phyloP scores from a whole-genome alignment of 2,329 filamentous ascomycete genomes.

The Dactylonectria estremocensis region DNA sequence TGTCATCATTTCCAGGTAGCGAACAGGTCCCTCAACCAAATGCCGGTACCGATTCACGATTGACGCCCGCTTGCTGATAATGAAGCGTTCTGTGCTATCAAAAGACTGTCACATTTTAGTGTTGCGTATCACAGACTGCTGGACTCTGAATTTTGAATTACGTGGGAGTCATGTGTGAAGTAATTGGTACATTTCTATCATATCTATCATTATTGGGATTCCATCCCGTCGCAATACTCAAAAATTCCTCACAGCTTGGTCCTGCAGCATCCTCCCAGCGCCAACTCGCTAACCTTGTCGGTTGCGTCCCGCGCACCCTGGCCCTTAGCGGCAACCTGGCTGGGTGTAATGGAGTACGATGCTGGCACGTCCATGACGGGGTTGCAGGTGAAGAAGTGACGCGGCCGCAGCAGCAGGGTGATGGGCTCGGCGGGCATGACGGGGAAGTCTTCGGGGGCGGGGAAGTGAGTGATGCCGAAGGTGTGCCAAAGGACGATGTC shows the following conservation, averaged over 20 bases:
- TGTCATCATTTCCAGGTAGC: not conserved
- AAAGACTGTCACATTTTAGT: not conserved
- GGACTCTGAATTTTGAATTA: not conserved
- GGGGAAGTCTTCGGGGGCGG: slow-evolving; percentile 90
- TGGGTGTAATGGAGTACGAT: slow-evolving; percentile 46
- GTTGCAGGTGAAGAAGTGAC: slow-evolving; percentile 87
- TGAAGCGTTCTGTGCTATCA: not conserved
- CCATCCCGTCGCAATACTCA: not conserved
- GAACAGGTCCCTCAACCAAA: not conserved
- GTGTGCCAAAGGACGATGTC: slow-evolving; percentile 96
- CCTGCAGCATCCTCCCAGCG: slow-evolving; percentile 41
- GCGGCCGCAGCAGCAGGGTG: slow-evolving; percentile 82
- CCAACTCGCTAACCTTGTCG: slow-evolving; percentile 44
- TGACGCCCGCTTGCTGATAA: slow-evolving; percentile 1
- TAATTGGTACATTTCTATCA: slow-evolving; percentile 20
- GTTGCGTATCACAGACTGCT: not conserved
- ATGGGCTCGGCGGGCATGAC: slow-evolving; percentile 93
- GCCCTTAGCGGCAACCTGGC: slow-evolving; percentile 48
- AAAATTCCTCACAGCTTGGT: slow-evolving; percentile 32
- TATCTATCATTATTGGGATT: slow-evolving; percentile 27
- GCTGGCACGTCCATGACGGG: slow-evolving; percentile 87
- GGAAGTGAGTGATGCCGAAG: slow-evolving; percentile 92
- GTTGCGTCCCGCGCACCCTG: slow-evolving; percentile 43
- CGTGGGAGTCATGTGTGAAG: not conserved
- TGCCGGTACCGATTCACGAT: not conserved